Percentiles rank a stretch among this genome's conserved stretches.
Evolutionary conservation across 768 basidiomycete species (phyloP).

Genomic region (Lyophyllum decastes): DNA sequence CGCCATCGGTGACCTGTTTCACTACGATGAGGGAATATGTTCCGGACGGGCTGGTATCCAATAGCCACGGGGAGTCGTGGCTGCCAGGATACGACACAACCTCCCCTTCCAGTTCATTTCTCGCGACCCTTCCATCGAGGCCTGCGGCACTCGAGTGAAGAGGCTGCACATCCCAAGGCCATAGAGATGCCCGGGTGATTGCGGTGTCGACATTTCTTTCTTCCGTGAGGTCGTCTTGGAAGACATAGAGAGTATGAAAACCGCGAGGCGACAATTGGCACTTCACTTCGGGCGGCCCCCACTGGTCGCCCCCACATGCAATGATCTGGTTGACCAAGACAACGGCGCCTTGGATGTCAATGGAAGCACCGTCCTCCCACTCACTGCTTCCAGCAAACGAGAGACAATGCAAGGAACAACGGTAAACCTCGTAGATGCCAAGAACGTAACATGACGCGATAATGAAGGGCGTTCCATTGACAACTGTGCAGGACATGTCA

Average conservation of each 20-base stretch:
- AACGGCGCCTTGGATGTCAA: not conserved
- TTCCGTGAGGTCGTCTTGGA: not conserved
- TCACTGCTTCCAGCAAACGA: not conserved
- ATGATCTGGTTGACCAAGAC: not conserved
- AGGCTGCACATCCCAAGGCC: not conserved
- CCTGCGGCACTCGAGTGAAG: not conserved
- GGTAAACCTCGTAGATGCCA: not conserved
- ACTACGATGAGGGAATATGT: slow-evolving; percentile 4
- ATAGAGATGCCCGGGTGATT: not conserved
- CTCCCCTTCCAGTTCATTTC: not conserved
- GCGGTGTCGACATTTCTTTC: not conserved
- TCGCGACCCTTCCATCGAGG: not conserved
- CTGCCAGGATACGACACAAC: not conserved
- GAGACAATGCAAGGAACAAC: not conserved
- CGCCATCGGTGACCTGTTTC: not conserved
- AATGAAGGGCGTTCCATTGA: not conserved
- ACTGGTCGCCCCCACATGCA: not conserved
- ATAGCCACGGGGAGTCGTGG: not conserved
- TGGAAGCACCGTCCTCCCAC: not conserved
- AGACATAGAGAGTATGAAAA: not conserved
- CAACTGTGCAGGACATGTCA: not conserved
- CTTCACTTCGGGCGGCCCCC: not conserved
- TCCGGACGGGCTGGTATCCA: slow-evolving; percentile 7
- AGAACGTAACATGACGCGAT: not conserved
- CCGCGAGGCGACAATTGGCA: not conserved